Evolutionary conservation across 331 rosid species (phyloP).

Genomic region (Malus hybrid): DNA sequence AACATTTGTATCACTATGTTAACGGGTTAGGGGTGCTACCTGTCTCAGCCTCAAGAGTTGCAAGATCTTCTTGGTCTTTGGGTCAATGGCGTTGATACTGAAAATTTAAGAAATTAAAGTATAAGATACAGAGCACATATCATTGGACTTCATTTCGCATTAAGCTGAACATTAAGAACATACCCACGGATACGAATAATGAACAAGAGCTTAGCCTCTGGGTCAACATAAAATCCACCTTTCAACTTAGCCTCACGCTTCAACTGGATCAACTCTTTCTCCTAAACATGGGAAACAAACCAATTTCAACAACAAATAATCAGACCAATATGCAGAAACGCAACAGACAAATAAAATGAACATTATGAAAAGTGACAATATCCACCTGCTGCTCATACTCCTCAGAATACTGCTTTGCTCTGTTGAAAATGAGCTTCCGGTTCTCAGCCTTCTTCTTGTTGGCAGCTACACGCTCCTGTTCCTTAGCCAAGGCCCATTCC

Average conservation of each 20-base stretch:
- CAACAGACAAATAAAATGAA: not conserved
- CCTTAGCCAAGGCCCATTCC: slow-evolving; percentile 68
- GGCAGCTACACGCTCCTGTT: slow-evolving; percentile 36
- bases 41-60: slow-evolving; percentile 86
- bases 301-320: not conserved
- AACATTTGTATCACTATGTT: not conserved
- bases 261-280: slow-evolving; percentile 52
- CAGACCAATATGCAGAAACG: not conserved
- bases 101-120: not conserved
- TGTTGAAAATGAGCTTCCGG: slow-evolving; percentile 55
- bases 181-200: slow-evolving; percentile 91
- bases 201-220: slow-evolving; percentile 79
- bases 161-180: not conserved
- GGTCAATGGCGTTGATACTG: slow-evolving; percentile 93
- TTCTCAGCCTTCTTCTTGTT: slow-evolving; percentile 60
- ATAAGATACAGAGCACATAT: not conserved
- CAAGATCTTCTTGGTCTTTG: slow-evolving; percentile 67
- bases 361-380: not conserved
- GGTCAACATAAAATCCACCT: slow-evolving; percentile 93
- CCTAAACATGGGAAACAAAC: slow-evolving; percentile 19
- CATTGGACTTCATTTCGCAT: not conserved
- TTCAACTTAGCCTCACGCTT: slow-evolving; percentile 88
- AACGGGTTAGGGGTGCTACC: slow-evolving; percentile 12
- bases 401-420: slow-evolving; percentile 56
- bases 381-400: slow-evolving; percentile 58